These are phyloP conservation scores for Hemileccinum impolitum DNA, from an alignment of 768 basidiomycete genomes.

Conservation along the genomic window DNA sequence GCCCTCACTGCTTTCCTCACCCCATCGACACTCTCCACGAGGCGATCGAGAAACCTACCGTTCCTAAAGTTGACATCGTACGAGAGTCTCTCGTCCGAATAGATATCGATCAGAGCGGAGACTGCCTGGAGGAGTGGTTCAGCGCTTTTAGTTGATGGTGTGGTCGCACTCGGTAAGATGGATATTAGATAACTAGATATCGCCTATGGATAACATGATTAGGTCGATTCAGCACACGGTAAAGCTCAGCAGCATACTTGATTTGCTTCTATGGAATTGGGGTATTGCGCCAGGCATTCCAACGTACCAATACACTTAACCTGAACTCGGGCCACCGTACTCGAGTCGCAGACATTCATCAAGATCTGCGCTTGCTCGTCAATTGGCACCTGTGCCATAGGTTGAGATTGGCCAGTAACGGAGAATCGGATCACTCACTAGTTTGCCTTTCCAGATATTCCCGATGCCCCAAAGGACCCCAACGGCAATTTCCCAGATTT, in stretches of 20 bases:
- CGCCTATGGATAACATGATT: constrained; percentile 35
- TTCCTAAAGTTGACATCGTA: constrained; percentile 82
- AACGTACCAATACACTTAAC: constrained; percentile 86
- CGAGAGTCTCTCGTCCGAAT: constrained; percentile 77
- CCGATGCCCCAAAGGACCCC: constrained; percentile 91
- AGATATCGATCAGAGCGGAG: constrained; percentile 89
- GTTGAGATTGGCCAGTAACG: constrained; percentile 7
- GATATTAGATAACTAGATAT: constrained; percentile 69
- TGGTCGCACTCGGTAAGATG: constrained; percentile 45
- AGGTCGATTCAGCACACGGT: background rate
- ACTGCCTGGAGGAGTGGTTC: constrained; percentile 75
- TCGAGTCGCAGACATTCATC: constrained; percentile 60
- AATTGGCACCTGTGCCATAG: constrained; percentile 45
- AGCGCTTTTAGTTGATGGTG: constrained; percentile 43
- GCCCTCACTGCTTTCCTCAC: constrained; percentile 59
- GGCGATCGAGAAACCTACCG: constrained; percentile 50
- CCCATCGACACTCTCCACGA: constrained; percentile 58
- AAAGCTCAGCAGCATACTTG: constrained; percentile 29
- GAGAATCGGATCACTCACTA: constrained; percentile 42
- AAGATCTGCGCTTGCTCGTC: constrained; percentile 62
- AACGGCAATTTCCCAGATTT: constrained; percentile 75
- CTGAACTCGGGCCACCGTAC: constrained; percentile 50
- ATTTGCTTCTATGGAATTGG: constrained; percentile 57
- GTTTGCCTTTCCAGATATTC: constrained; percentile 62
- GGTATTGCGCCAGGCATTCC: constrained; percentile 75